phyloP scores from a whole-genome alignment of 2,329 filamentous ascomycete species.

The Colletotrichum sp. region DNA sequence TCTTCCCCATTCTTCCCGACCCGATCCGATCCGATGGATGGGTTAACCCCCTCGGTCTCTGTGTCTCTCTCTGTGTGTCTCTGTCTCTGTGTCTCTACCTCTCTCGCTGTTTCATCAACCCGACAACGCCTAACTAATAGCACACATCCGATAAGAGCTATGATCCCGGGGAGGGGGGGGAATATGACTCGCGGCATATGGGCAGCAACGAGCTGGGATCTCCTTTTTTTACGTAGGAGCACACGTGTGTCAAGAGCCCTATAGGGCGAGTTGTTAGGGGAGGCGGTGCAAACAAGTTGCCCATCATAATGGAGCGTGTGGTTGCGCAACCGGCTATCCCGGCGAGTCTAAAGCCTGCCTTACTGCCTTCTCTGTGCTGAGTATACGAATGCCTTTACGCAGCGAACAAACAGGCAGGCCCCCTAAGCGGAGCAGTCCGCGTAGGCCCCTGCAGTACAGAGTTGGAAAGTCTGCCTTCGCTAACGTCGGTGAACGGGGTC shows the following conservation, averaged over 20 bases:
- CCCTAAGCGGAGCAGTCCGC: not conserved
- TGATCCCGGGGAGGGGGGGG: not conserved
- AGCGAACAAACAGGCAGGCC: not conserved
- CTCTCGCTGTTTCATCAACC: not conserved
- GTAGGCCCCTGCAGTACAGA: not conserved
- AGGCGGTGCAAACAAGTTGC: not conserved
- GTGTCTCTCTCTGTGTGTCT: not conserved
- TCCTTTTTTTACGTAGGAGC: not conserved
- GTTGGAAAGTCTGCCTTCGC: not conserved
- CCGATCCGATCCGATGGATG: not conserved
- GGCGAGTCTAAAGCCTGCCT: not conserved
- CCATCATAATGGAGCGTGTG: not conserved
- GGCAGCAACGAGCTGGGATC: not conserved
- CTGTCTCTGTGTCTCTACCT: not conserved
- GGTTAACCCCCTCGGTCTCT: not conserved
- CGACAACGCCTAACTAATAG: not conserved
- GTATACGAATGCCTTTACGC: not conserved
- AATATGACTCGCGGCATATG: slow-evolving; percentile 4
- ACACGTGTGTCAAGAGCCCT: not conserved
- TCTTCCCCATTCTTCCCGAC: not conserved
- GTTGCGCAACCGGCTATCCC: not conserved
- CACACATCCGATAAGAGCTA: not conserved
- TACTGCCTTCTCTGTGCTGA: not conserved
- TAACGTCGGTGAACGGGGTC: not conserved
- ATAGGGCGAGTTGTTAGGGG: not conserved